phyloP scores from a whole-genome alignment of 768 basidiomycete species.

The Daedalea quercina region DNA sequence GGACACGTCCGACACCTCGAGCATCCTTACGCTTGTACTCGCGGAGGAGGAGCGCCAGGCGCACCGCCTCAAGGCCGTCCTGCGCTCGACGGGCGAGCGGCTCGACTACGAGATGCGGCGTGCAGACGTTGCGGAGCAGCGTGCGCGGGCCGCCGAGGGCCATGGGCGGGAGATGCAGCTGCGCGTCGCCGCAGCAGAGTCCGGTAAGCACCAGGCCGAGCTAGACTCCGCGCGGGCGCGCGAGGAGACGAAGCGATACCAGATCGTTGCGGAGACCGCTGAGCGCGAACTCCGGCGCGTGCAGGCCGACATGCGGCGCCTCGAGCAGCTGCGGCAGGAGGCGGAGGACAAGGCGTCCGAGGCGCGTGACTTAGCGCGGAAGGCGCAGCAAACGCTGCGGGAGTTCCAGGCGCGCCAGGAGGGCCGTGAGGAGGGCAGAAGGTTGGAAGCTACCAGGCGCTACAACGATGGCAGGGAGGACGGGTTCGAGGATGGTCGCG shows the following conservation, averaged over 20 bases:
- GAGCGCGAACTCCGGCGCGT: conserved; percentile 34
- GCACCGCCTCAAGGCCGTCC: conserved; percentile 45
- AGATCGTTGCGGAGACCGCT: conserved; percentile 39
- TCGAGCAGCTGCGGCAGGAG: conserved; percentile 32
- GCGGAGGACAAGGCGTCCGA: conserved; percentile 38
- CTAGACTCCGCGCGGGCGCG: conserved; percentile 32
- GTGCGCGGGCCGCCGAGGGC: conserved; percentile 47
- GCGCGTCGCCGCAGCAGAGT: conserved; percentile 35
- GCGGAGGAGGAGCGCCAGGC: conserved; percentile 53
- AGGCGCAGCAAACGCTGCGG: conserved; percentile 36
- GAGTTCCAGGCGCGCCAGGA: conserved; percentile 39
- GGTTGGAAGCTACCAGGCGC: conserved; percentile 34
- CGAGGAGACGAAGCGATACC: conserved; percentile 39
- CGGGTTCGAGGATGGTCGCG: conserved; percentile 28
- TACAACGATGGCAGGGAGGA: conserved; percentile 34
- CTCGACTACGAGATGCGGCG: conserved; percentile 51
- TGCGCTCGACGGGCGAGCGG: conserved; percentile 44
- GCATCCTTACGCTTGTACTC: conserved; percentile 31
- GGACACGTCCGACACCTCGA: conserved; percentile 18
- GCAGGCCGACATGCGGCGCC: conserved; percentile 30
- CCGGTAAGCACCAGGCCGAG: conserved; percentile 31
- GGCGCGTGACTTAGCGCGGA: conserved; percentile 36
- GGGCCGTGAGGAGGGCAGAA: conserved; percentile 35
- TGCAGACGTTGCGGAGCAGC: conserved; percentile 42
- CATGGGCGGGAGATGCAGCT: conserved; percentile 34